Evolutionary conservation across 2,329 filamentous ascomycete genomes (phyloP).

Genomic region (Catunica adiposa): DNA sequence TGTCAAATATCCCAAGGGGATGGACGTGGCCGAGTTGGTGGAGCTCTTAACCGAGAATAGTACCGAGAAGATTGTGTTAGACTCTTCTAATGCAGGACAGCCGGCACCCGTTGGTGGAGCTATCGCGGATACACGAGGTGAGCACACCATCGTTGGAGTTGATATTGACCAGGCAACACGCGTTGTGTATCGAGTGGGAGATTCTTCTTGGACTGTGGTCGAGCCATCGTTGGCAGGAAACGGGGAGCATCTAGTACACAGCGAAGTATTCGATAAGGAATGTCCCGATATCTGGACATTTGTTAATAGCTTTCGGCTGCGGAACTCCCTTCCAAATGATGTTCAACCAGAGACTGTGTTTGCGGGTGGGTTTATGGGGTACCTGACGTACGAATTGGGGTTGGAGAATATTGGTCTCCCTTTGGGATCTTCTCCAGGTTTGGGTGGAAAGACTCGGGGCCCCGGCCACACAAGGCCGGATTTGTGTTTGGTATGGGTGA

Average conservation of each 20-base stretch:
- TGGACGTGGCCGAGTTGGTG: conserved; percentile 33
- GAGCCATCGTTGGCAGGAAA: too few species aligned
- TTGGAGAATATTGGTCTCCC: conserved; percentile 40
- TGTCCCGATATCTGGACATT: neutral
- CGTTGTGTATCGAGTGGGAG: conserved; percentile 39
- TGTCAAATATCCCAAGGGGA: conserved; percentile 16
- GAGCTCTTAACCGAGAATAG: conserved; percentile 27
- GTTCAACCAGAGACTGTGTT: conserved; percentile 32
- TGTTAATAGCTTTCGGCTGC: neutral
- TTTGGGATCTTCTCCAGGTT: conserved; percentile 16
- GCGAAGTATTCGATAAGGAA: neutral
- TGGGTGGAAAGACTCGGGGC: conserved; percentile 14
- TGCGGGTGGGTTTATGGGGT: conserved; percentile 71
- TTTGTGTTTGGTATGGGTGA: conserved; percentile 59
- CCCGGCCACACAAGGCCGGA: conserved; percentile 43
- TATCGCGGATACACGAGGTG: conserved; percentile 32
- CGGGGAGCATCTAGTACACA: neutral
- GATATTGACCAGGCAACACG: conserved; percentile 39
- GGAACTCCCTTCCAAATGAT: neutral
- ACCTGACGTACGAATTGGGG: conserved; percentile 70
- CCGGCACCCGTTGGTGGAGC: conserved; percentile 23
- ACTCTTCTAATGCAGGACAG: conserved; percentile 33
- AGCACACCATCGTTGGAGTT: conserved; percentile 60
- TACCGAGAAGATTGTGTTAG: conserved; percentile 38
- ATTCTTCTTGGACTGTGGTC: conserved; percentile 21